Evolutionary conservation across 1,284 basidiomycete genomes (phyloP).

Genomic region (Neonothopanus nambi): DNA sequence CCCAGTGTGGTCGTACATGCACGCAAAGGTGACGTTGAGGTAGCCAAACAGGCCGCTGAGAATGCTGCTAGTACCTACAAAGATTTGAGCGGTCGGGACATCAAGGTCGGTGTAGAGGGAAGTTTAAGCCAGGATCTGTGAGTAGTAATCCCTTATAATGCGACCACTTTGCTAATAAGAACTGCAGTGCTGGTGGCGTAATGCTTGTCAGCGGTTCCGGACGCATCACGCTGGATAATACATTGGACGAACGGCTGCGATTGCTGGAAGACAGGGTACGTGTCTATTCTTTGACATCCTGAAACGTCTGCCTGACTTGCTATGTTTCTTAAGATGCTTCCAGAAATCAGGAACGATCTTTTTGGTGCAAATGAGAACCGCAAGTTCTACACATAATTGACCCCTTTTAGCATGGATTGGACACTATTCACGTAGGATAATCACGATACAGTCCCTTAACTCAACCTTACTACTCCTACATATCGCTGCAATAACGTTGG

Average conservation of each 20-base stretch:
- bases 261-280: conserved; percentile 86
- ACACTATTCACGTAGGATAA: neutral
- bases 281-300: conserved; percentile 18
- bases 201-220: conserved; percentile 71
- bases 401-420: neutral
- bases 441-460: conserved; percentile 1
- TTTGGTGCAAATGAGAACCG: conserved; percentile 87
- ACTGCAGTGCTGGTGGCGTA: conserved; percentile 77
- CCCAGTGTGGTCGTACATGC: conserved; percentile 60
- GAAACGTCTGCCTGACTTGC: neutral
- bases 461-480: no score
- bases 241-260: conserved; percentile 84
- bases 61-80: conserved; percentile 67
- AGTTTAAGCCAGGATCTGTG: conserved; percentile 75
- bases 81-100: conserved; percentile 73
- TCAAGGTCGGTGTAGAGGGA: conserved; percentile 65
- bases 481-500: no score
- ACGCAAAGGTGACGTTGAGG: conserved; percentile 62
- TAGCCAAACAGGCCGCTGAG: conserved; percentile 60
- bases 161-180: neutral
- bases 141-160: conserved; percentile 24
- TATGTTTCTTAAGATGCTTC: conserved; percentile 72
- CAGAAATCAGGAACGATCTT: conserved; percentile 83
- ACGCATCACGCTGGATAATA: conserved; percentile 90
- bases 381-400: conserved; percentile 71